These are phyloP conservation scores for Microcera coccophila DNA, from an alignment of 2,329 filamentous ascomycete genomes.

Conservation along the genomic window DNA sequence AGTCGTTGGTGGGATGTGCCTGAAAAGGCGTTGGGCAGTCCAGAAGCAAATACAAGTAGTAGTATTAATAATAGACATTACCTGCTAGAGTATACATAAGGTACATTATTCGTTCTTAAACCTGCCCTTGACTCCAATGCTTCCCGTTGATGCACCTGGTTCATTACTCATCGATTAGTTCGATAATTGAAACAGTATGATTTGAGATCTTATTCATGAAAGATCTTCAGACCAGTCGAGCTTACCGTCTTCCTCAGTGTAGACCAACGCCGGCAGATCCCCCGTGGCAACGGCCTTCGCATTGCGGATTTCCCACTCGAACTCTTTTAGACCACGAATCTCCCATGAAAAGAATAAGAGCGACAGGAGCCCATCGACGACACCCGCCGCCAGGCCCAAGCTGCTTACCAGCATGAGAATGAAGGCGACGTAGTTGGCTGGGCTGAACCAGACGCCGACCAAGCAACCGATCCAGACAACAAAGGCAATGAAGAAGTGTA, in stretches of 20 bases:
- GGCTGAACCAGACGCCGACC: constrained; percentile 81
- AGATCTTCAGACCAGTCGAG: not conserved
- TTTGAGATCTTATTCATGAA: not conserved
- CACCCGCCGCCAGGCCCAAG: constrained; percentile 70
- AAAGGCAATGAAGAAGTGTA: constrained; percentile 69
- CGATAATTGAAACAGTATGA: not conserved
- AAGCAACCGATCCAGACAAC: constrained; percentile 68
- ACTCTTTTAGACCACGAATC: constrained; percentile 78
- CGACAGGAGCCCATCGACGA: constrained; percentile 80
- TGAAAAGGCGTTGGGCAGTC: no score
- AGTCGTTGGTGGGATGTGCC: no score
- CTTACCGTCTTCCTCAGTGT: constrained; percentile 12
- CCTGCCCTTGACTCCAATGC: constrained; percentile 7
- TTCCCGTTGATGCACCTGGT: constrained; percentile 16
- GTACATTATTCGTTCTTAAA: constrained; percentile 13
- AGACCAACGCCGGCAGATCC: constrained; percentile 19
- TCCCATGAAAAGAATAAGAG: constrained; percentile 84
- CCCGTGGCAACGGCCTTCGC: constrained; percentile 47
- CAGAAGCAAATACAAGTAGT: constrained; percentile 8
- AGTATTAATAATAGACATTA: constrained; percentile 26
- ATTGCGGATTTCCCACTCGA: constrained; percentile 85
- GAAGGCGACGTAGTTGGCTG: constrained; percentile 72
- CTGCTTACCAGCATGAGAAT: constrained; percentile 75
- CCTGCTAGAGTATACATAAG: constrained; percentile 4
- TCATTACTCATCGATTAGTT: constrained; percentile 10